phyloP scores from a whole-genome alignment of 2,329 filamentous ascomycete genomes.

The Chalara sp. region DNA sequence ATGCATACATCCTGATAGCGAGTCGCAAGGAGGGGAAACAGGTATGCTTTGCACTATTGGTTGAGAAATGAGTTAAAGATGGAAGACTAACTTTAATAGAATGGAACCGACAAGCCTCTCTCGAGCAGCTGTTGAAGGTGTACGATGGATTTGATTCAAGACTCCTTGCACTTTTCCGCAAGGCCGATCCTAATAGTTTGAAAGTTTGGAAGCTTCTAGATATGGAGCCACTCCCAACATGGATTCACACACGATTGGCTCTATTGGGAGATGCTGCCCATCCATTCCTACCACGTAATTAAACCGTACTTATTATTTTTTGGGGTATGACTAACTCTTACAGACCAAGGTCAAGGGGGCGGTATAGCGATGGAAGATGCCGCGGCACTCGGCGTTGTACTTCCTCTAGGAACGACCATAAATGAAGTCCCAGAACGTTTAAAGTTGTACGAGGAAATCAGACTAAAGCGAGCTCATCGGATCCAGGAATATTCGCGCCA shows the following conservation, averaged over 20 bases:
- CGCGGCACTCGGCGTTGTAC: conserved; percentile 47
- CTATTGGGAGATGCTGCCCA: conserved; percentile 63
- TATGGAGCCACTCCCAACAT: conserved; percentile 50
- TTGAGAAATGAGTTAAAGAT: not conserved
- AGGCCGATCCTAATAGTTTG: conserved; percentile 36
- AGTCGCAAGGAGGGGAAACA: conserved; percentile 27
- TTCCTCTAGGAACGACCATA: conserved; percentile 37
- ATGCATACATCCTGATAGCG: conserved; percentile 41
- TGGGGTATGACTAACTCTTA: conserved; percentile 21
- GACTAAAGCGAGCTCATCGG: conserved; percentile 48
- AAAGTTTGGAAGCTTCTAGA: conserved; percentile 56
- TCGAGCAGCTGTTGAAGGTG: conserved; percentile 31
- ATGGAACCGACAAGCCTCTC: conserved; percentile 32
- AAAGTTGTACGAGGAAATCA: conserved; percentile 49
- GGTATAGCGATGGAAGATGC: conserved; percentile 62
- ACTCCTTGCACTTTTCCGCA: conserved; percentile 33
- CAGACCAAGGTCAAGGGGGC: conserved; percentile 53
- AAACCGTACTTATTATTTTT: too few relatives aligned
- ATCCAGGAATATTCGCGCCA: conserved; percentile 52
- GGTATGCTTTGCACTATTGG: not conserved
- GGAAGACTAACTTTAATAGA: conserved; percentile 13
- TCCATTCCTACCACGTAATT: conserved; percentile 49
- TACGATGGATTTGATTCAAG: conserved; percentile 36
- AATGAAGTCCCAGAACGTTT: conserved; percentile 48
- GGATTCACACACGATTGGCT: conserved; percentile 45